Evolutionary conservation across 1,139 yeast genomes (phyloP), one percentile per base, ranked within the genome.

Genomic region (Pichia sp.): DNA sequence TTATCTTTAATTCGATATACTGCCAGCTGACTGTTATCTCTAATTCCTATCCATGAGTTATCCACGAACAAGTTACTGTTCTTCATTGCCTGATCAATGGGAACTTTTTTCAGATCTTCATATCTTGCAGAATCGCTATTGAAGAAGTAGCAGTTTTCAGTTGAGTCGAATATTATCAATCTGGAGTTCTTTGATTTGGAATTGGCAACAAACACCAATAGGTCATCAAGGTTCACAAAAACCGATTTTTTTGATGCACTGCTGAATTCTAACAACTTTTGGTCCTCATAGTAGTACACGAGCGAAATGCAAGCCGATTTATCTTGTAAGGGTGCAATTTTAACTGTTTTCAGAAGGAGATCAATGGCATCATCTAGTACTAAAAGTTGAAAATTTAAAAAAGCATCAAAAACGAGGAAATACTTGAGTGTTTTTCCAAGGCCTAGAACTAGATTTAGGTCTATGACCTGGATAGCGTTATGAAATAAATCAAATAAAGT

Each of bases 41-140:
- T 34, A 38, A 60, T 29, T 7, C 59, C 58, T 19, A 61, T 30
- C 63, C 62, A 58, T 5, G 30, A 19, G 34, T 30, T 23, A 8
- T 44, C 45, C 15, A 47, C 16, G 15, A 40, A 13, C 19, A 34
- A 4, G 6, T 41, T 29, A 30, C 8, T 19, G 11, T 31, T 29
- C 19, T 52, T 23, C 15, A 1, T 23, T 15, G 34, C 30, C 3
- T 49, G 31, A 3, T 31, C 38, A 49, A 51, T n/a, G 15, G 31
- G 13, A n/a, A 46, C 26, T 47, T 16, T 42, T 8, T 15, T 36
- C 8, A 43, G 31, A 49, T n/a, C 43, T 4, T 32, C 13, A 19
- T 23, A 36, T 29, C 42, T 11, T 6, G 41, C 41, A 13, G 41
- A n/a, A 10, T 36, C 41, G n/a, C 7, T n/a, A 36, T n/a, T 36